Evolutionary conservation across 225 moss, liverwort and hornwort genomes (phyloP), one percentile per base, ranked within the genome.

Genomic region (Asterella californica): DNA sequence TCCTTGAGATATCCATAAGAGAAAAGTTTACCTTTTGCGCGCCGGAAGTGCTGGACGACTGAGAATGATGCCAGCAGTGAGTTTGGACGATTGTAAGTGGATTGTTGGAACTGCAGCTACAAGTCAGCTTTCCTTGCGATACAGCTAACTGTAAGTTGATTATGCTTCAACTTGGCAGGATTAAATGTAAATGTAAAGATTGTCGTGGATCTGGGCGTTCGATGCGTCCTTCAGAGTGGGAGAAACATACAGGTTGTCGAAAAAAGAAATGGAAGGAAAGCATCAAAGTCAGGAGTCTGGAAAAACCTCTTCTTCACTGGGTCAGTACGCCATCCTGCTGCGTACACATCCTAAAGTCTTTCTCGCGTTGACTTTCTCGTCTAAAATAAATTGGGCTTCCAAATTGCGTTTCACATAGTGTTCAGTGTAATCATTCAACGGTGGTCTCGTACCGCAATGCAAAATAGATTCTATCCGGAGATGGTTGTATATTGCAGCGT

Each of bases 211-310:
- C 70, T 74, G 88, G 85, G 80, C 89, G 87, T 80, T 79, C 92
- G n/a, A 95, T 99, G 99, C 90, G 90, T 81, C 93, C 99, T 25
- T 99, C 95, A 30, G 99, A 99, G 83, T 99, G 99, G 99, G 99
- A 99, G 84, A 92, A 94, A 83, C 99, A 99, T 78, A 99, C 99
- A 34, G 99, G 99, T 34, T 99, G 99, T 79, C 89, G 95, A 30
- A 99, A 99, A 79, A 99, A 99, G 87, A 99, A 99, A 81, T 99
- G 99, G 99, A 99, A 99, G 83, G 99, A 99, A 83, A 99, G 99
- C 80, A 99, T 99, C 59, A 93, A 90, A 82, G 76, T 99, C 49
- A 89, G 84, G 79, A 82, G 68, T 78, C 81, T 86, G 62, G 90
- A 90, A 27, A 93, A 92, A 72, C 84, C 95, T 85, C 90, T 99